These are phyloP conservation scores for Wickerhamomyces silvicola DNA, from an alignment of 805 yeast species.

Conservation along the genomic window DNA sequence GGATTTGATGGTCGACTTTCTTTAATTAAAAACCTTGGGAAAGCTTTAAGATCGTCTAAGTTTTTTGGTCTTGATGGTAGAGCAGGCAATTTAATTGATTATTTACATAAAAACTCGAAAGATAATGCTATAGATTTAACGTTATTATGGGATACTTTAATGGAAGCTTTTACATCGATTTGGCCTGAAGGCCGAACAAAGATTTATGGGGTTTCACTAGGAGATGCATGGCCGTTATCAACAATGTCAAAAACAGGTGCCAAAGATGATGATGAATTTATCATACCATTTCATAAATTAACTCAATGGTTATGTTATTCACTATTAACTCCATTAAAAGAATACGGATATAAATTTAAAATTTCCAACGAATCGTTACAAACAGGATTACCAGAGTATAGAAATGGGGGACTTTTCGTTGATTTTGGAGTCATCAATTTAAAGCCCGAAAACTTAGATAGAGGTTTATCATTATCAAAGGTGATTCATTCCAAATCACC, in stretches of 20 bases:
- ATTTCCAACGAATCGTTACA: conserved; percentile 68
- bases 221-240: conserved; percentile 55
- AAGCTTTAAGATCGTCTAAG: conserved; percentile 33
- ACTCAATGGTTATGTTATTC: conserved; percentile 68
- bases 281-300: conserved; percentile 58
- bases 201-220: conserved; percentile 44
- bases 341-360: conserved; percentile 48
- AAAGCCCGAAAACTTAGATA: conserved; percentile 32
- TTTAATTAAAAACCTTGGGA: conserved; percentile 42
- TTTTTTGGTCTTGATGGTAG: conserved; percentile 43
- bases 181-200: conserved; percentile 58
- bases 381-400: conserved; percentile 83
- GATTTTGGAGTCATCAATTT: conserved; percentile 47
- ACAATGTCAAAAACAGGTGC: conserved; percentile 23
- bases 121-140: conserved; percentile 32
- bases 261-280: conserved; percentile 25
- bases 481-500: conserved; percentile 21
- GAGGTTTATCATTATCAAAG: conserved; percentile 33
- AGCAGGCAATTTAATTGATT: conserved; percentile 51
- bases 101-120: conserved; percentile 26
- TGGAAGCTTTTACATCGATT: conserved; percentile 49
- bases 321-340: conserved; percentile 43
- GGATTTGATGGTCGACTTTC: conserved; percentile 50
- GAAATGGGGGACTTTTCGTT: conserved; percentile 60
- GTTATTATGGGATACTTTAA: conserved; percentile 46